Evolutionary conservation across 2,329 filamentous ascomycete genomes (phyloP), one percentile per base, ranked within the genome.

Genomic region (Trichophyton simii): DNA sequence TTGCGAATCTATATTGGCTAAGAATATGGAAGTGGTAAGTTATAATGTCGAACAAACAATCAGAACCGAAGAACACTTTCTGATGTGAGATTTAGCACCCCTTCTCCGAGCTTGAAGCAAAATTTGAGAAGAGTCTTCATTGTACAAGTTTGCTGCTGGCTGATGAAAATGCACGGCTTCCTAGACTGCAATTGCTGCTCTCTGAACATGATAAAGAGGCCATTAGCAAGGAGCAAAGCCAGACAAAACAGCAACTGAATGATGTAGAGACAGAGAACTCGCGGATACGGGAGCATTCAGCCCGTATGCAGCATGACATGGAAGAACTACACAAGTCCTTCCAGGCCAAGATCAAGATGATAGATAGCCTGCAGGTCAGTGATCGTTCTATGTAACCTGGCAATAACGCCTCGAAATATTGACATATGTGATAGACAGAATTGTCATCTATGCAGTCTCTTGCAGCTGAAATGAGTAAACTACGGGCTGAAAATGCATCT

Each of bases 381-480:
- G 36, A 20, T 13, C 20, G 13, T 22, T 34, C 25, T n/a, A 18
- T 34, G 28, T 15, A 52, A 25, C 18, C 7, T 22, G 31, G 83
- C 71, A 28, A 73, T 41, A 31, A 38, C 42, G 52, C 57, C 46
- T 28, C 25, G 13, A 46, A 52, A 41, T 42, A 7, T 20, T 58
- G 46, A 15, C 31, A n/a, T 28, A 9, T 13, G 1, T 7, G 9
- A n/a, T 58, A 61, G 55, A 25, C 31, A 41, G 88, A 95, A 72
- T 75, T 94, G 3, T 79, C 83, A 60, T 83, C 87, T 0, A 79
- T 91, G 71, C 85, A 84, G 66, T 81, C 79, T 63, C 78, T 86
- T 28, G 84, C 83, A 2, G 80, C 85, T 64, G 87, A 90, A 69
- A 87, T 87, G 0, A 82, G 84, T 61, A 89, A 88, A 65, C 69